Conservation (phyloP, 1,284 basidiomycete species). For the Irpex rosettiformis region DNA sequence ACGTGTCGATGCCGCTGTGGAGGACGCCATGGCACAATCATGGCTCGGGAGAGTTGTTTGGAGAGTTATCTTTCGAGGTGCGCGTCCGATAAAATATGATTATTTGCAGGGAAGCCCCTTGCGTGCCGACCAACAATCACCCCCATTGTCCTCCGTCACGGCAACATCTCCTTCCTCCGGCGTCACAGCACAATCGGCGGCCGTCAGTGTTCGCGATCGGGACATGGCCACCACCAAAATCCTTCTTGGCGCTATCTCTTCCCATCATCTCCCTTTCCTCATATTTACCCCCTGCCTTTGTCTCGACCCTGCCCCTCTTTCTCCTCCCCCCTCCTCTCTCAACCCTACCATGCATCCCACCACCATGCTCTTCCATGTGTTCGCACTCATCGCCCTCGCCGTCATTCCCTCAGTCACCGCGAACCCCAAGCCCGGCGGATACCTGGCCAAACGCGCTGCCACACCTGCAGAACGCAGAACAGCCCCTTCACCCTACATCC, state of each 20-base stretch:
- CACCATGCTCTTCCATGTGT: constrained; percentile 6
- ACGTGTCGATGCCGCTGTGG: not conserved
- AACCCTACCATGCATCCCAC: constrained; percentile 2
- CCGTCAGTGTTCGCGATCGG: not conserved
- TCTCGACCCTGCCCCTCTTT: not conserved
- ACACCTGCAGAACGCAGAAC: not conserved
- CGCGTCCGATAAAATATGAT: not conserved
- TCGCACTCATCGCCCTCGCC: constrained; percentile 13
- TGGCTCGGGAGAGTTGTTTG: too few species aligned
- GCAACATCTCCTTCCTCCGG: not conserved
- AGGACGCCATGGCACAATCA: not conserved
- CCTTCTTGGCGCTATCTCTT: not conserved
- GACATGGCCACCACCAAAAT: not conserved
- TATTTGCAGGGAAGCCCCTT: not conserved
- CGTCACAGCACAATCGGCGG: too few species aligned
- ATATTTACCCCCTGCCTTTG: not conserved
- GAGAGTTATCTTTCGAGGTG: not conserved
- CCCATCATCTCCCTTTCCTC: not conserved
- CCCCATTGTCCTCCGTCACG: not conserved
- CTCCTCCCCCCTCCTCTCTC: not conserved
- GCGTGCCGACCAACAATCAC: not conserved
- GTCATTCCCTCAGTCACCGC: constrained; percentile 12
- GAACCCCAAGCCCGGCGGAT: constrained; percentile 7
- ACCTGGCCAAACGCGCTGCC: constrained; percentile 11
- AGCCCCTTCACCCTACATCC: not conserved